A percentile compares a stretch with the other conserved stretches of the same genome.
These are phyloP conservation scores for Lachnellula hyalina DNA, from an alignment of 2,329 filamentous ascomycete species.

Conservation along the genomic window DNA sequence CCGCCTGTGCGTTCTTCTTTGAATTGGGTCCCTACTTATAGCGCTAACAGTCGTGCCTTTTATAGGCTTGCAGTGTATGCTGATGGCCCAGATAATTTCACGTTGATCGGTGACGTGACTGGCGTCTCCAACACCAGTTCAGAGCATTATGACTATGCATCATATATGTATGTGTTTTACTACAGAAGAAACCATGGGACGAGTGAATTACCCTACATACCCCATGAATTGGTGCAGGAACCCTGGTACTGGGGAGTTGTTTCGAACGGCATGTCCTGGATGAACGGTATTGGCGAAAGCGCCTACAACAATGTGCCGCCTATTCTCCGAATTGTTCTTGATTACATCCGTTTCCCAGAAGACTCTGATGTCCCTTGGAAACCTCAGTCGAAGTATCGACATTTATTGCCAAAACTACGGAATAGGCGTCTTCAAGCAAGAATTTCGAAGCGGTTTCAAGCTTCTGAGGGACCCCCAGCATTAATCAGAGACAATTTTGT, in stretches of 20 bases:
- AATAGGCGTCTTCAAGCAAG: not conserved
- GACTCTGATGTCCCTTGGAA: not conserved
- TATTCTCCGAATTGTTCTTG: not conserved
- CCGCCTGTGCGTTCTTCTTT: conserved; percentile 1
- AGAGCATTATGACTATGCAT: not conserved
- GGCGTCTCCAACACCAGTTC: not conserved
- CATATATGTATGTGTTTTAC: conserved; percentile 5
- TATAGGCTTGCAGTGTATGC: conserved; percentile 11
- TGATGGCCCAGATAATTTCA: conserved; percentile 9
- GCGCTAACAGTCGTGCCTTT: not conserved
- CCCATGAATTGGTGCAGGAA: not conserved
- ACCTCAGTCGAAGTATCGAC: conserved; percentile 5
- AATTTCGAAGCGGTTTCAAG: conserved; percentile 10
- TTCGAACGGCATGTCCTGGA: not conserved
- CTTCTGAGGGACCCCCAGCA: not conserved
- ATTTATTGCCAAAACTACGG: not conserved
- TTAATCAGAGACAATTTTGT: conserved; percentile 8
- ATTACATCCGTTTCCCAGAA: not conserved
- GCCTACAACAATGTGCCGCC: not conserved
- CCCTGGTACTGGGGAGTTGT: not conserved
- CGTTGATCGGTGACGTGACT: not conserved
- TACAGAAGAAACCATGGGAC: not conserved
- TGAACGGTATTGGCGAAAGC: not conserved
- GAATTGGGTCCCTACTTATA: not conserved
- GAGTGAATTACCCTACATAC: not conserved